phyloP scores from a whole-genome alignment of 2,329 filamentous ascomycete genomes.

The Nemania abortiva region DNA sequence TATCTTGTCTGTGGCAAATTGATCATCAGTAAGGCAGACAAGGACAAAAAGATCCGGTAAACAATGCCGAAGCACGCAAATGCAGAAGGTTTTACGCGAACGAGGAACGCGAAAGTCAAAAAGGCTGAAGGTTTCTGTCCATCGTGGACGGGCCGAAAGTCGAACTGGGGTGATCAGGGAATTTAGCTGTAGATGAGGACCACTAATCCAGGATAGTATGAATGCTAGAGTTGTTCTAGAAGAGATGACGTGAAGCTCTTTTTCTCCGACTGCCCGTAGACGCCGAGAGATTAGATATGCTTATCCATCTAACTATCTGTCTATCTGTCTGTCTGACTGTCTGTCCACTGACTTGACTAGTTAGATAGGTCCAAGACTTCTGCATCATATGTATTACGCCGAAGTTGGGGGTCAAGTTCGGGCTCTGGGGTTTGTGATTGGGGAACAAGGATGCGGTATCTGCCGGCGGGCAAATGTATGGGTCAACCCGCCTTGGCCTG shows the following conservation, averaged over 20 bases:
- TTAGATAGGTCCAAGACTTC: background rate
- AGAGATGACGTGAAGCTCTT: background rate
- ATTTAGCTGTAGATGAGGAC: background rate
- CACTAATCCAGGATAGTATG: no score
- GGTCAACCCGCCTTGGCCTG: slow-evolving; percentile 14
- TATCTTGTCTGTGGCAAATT: background rate
- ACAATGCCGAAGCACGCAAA: background rate
- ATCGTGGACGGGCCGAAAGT: slow-evolving; percentile 12
- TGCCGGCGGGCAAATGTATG: slow-evolving; percentile 9
- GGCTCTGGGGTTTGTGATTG: background rate
- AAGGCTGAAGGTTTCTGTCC: background rate
- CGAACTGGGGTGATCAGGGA: background rate
- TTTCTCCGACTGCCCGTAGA: background rate
- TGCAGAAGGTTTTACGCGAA: background rate
- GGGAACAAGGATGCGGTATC: slow-evolving; percentile 5
- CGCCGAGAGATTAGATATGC: background rate
- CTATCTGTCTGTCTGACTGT: no score
- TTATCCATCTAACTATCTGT: background rate
- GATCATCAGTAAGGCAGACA: no score
- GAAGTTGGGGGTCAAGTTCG: background rate
- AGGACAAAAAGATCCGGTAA: background rate
- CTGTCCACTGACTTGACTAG: background rate
- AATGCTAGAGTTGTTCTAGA: no score
- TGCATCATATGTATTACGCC: slow-evolving; percentile 6
- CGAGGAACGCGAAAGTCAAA: background rate